Evolutionary conservation across 495 filamentous ascomycete species (phyloP), one percentile per base, ranked within the genome.

Genomic region (Trichoderma virens): DNA sequence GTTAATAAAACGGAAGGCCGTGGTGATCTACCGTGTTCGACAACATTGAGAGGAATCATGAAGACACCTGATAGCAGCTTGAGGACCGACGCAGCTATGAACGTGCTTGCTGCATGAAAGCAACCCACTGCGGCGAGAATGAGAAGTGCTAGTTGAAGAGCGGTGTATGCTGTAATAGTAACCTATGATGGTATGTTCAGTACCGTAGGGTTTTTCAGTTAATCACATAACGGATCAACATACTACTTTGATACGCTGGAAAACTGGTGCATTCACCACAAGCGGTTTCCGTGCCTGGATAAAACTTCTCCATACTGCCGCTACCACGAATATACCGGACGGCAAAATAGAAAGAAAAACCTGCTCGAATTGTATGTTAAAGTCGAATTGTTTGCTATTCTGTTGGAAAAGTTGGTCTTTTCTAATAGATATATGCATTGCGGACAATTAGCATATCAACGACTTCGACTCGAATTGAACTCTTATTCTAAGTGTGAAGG

Each of bases 1-100:
- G 83, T 82, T 39, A 90, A 72, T 11, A 90, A 65, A 34, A 81
- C 73, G 0, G 88, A 90, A 0, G 88, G 86, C 59, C 79, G 76
- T 32, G 72, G 64, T 23, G 80, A 79, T 25, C 78, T 76, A 31
- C 74, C 71, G 69, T 89, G 87, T 65, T 90, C 85, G 16, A 80
- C 65, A 64, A 78, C 79, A 0, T 83, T 86, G 18, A 88, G 76
- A 35, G 34, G 34, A 5, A 35, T 35, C 34, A 35, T 75, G 18
- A 77, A 78, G 54, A 59, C 9, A 73, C 82, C 67, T 61, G 75
- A 64, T 69, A 68, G 11, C 11, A 35, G 11, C 34, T 35, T 35
- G 5, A 35, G 34, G 34, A 11, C 34, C 34, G 34, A 35, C 11
- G 34, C 34, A 35, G 34, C 34, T 35, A 35, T 35, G 34, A 35